phyloP scores from a whole-genome alignment of 495 filamentous ascomycete genomes.

The Aspergillus avenaceus region DNA sequence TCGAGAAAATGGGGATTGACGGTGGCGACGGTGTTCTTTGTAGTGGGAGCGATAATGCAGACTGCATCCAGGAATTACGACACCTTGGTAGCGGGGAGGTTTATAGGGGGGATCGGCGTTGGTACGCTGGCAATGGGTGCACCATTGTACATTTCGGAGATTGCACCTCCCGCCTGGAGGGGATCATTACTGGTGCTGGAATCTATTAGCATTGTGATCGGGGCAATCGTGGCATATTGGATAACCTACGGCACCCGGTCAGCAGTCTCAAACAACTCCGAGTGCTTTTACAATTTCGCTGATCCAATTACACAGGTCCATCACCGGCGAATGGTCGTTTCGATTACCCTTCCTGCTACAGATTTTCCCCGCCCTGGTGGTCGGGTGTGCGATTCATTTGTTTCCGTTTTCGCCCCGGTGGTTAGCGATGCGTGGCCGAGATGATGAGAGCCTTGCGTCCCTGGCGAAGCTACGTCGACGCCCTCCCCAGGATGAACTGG shows the following conservation, averaged over 20 bases:
- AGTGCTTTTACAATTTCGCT: neutral
- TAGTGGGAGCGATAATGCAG: slow-evolving; percentile 25
- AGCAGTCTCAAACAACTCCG: too few relatives aligned
- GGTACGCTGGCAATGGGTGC: slow-evolving; percentile 27
- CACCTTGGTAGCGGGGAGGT: slow-evolving; percentile 17
- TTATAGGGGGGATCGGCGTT: slow-evolving; percentile 29
- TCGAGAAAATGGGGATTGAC: slow-evolving; percentile 27
- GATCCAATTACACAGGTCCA: slow-evolving; percentile 1
- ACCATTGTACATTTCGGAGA: slow-evolving; percentile 66
- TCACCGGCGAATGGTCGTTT: slow-evolving; percentile 50
- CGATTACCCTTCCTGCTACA: slow-evolving; percentile 65
- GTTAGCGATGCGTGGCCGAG: slow-evolving; percentile 60
- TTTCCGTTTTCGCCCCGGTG: slow-evolving; percentile 68
- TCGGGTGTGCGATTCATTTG: slow-evolving; percentile 53
- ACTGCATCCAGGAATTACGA: slow-evolving; percentile 23
- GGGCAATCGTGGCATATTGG: slow-evolving; percentile 67
- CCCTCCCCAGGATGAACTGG: slow-evolving; percentile 13
- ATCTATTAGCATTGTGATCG: slow-evolving; percentile 66
- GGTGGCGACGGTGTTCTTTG: slow-evolving; percentile 18
- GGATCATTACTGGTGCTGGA: slow-evolving; percentile 64
- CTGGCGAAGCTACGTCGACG: slow-evolving; percentile 33
- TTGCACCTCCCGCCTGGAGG: slow-evolving; percentile 57
- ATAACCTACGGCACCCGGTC: slow-evolving; percentile 60
- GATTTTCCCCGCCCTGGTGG: slow-evolving; percentile 57
- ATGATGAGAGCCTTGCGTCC: slow-evolving; percentile 55